These are phyloP conservation scores for Yarrowia hollandica DNA, from an alignment of 805 yeast species.

Conservation along the genomic window DNA sequence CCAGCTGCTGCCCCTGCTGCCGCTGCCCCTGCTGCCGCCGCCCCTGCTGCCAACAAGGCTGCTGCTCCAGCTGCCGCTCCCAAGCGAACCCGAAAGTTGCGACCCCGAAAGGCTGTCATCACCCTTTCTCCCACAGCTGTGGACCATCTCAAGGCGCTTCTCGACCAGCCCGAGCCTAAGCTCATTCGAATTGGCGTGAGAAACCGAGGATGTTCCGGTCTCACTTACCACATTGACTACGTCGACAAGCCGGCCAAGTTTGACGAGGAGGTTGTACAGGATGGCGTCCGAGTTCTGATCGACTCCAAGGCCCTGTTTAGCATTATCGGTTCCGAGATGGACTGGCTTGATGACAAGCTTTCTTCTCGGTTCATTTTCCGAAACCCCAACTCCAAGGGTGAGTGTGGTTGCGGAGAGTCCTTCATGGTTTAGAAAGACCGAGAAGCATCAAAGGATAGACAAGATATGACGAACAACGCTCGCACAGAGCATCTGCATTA, in stretches of 20 bases:
- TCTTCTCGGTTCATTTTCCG: conserved; percentile 86
- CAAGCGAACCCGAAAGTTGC: conserved; percentile 56
- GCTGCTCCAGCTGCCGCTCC: conserved; percentile 35
- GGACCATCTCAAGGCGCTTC: conserved; percentile 62
- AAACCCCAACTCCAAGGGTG: conserved; percentile 96
- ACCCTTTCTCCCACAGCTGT: conserved; percentile 76
- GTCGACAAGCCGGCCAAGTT: conserved; percentile 90
- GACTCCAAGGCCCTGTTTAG: conserved; percentile 96
- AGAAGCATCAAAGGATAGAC: background rate
- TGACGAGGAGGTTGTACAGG: conserved; percentile 88
- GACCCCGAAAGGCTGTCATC: conserved; percentile 88
- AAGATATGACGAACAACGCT: background rate
- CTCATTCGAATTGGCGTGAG: conserved; percentile 90
- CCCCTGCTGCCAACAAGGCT: background rate
- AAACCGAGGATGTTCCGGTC: conserved; percentile 95
- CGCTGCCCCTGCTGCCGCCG: background rate
- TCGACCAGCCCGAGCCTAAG: conserved; percentile 77
- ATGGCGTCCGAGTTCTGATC: conserved; percentile 86
- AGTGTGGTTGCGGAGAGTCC: conserved; percentile 98
- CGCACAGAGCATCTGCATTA: conserved; percentile 9
- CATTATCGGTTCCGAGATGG: conserved; percentile 97
- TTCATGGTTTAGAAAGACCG: conserved; percentile 73
- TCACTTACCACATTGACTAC: conserved; percentile 87
- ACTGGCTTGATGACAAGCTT: conserved; percentile 93
- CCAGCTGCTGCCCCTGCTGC: background rate